Base-by-base conservation (phyloP, 192 early-diverging fungal species). In the Umbelopsis sp. region DNA sequence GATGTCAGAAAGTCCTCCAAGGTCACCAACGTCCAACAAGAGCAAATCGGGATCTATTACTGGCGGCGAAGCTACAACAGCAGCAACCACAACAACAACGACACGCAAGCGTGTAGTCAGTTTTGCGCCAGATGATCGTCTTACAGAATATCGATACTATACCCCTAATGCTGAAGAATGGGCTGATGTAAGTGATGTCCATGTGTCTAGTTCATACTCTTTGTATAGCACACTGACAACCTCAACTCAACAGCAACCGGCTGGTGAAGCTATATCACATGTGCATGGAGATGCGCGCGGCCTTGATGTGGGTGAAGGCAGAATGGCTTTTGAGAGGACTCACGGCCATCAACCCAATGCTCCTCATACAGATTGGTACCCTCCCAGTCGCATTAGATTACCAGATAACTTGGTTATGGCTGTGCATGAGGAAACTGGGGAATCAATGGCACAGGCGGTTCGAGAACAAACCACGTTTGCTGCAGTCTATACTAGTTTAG, bases 381-480 rank as follows among this genome's bases (percentile, higher is more conserved):
- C 27, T 49, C 66, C 66, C 20, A 11, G 6, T 18, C 46, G 46
- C 23, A 68, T 68, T 12, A 16, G 8, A 2, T 16, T 68, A 49
- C 46, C 46, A 27, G 66, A 68, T 16, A 23, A 49, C 11, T 22
- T 46, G 16, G 27, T 48, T 9, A 2, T n/a, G 12, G 45, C 46
- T 2, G 0, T n/a, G 6, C 66, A 46, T 23, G 23, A 33, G 11
- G 46, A 68, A 46, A 49, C 66, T 20, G 25, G n/a, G 52, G 71
- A 73, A 50, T 22, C 71, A 15, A 66, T 37, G 51, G 64, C 49
- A n/a, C 71, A 73, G 49, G 35, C 33, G 2, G 33, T 51, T 45
- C 71, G 71, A 27, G 71, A 73, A 52, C n/a, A 65, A 15, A 21
- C 41, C 0, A 53, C 71, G 10, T 52, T 73, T 27, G 71, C 71